phyloP scores from a whole-genome alignment of 331 rosid genomes.

The Pyrus hybrid region DNA sequence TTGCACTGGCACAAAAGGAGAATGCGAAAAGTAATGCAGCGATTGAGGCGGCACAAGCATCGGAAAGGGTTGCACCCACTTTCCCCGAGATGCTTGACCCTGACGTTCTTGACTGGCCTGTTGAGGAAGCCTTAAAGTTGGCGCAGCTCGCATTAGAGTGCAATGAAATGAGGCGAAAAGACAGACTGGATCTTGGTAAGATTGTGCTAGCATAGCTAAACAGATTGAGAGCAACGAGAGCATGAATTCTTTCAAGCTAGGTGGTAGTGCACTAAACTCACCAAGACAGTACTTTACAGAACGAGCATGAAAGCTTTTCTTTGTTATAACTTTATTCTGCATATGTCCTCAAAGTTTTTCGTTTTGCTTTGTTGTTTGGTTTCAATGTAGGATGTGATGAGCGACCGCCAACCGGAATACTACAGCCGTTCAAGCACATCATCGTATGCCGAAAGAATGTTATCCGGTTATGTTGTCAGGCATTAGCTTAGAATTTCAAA shows the following conservation, averaged over 20 bases:
- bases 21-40: conserved; percentile 42
- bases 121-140: conserved; percentile 49
- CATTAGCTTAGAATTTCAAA: neutral
- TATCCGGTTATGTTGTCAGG: neutral
- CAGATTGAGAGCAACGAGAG: conserved; percentile 44
- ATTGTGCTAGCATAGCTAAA: conserved; percentile 55
- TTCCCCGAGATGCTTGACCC: conserved; percentile 66
- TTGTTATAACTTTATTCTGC: neutral
- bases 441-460: neutral
- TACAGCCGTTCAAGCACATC: neutral
- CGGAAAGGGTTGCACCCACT: conserved; percentile 31
- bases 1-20: conserved; percentile 50
- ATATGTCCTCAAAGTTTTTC: neutral
- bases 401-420: no score
- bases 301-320: neutral
- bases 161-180: conserved; percentile 65
- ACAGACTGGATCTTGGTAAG: conserved; percentile 72
- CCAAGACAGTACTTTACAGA: conserved; percentile 30
- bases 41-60: conserved; percentile 57
- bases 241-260: conserved; percentile 17
- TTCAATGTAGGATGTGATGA: neutral
- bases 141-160: conserved; percentile 60
- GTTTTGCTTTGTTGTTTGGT: neutral
- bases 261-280: neutral
- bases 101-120: conserved; percentile 62